phyloP scores from a whole-genome alignment of 257 asterid species.

The Gardenia jasminoides region DNA sequence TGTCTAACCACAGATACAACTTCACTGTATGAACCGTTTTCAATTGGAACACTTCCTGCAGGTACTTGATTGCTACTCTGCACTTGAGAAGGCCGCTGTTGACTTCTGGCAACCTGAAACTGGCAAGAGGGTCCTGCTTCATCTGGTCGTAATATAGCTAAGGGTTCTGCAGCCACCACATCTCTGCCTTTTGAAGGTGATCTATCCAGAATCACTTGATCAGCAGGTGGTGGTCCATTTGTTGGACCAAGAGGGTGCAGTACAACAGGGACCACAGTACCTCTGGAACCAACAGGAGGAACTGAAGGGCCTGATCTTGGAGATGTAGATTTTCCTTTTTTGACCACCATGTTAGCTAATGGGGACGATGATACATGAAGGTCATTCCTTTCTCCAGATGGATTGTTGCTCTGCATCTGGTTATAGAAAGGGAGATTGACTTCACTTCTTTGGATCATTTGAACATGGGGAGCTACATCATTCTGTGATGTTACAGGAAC shows the following conservation, averaged over 20 bases:
- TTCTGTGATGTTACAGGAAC: constrained; percentile 72
- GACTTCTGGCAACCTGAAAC: constrained; percentile 31
- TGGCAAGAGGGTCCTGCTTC: constrained; percentile 47
- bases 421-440: constrained; percentile 37
- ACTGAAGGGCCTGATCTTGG: constrained; percentile 37
- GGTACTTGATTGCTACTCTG: constrained; percentile 35
- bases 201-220: constrained; percentile 29
- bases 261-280: constrained; percentile 58
- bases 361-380: constrained; percentile 21
- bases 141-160: constrained; percentile 65
- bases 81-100: constrained; percentile 25
- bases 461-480: constrained; percentile 79
- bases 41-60: constrained; percentile 32
- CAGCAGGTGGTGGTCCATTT: constrained; percentile 29
- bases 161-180: constrained; percentile 60
- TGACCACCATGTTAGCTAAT: constrained; percentile 26
- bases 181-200: constrained; percentile 46
- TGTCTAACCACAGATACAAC: constrained; percentile 25
- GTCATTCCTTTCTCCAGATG: constrained; percentile 16
- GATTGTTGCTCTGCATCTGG: constrained; percentile 18
- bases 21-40: constrained; percentile 22
- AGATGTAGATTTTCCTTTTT: constrained; percentile 39
- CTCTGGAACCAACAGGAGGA: constrained; percentile 53
- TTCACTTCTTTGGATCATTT: constrained; percentile 61
- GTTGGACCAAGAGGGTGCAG: constrained; percentile 50